Evolutionary conservation across 352 stramenopile genomes (phyloP), one percentile per base, ranked within the genome.

Genomic region (Globisporangium barbulae): DNA sequence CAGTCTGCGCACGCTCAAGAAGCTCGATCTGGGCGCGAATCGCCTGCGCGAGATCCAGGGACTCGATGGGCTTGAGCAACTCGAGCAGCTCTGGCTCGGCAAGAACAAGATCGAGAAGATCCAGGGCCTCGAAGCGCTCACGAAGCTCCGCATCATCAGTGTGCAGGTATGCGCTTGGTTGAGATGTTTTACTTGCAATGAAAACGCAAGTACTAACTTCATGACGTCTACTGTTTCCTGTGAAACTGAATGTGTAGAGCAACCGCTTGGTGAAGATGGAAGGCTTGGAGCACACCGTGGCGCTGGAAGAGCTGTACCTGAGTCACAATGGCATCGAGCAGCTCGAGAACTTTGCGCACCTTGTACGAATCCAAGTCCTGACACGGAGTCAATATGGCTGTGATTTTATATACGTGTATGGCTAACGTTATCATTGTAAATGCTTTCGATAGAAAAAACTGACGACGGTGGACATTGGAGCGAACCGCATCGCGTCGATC

Each of bases 51-150:
- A 78, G 25, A 98, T 99, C 67, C 86, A 98, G 54, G 94, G 97
- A 30, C 67, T 99, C 5, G 75, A 94, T 22, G 78, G 83, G 19
- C 78, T 99, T 25, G 75, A 75, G 0, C 86, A 91, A 53, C 74
- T 99, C 7, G 90, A 98, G 73, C 89, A 99, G 69, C 76, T 99
- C 28, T 99, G 96, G 96, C 75, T 99, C 5, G 97, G 97, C 7
- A 99, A 99, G 67, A 99, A 99, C 82, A 99, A 99, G 69, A 98
- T 99, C 74, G 92, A 96, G 68, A 73, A 78, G 53, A 98, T 99
- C 50, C 61, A 91, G 48, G 87, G 85, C 1, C 74, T 98, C 15
- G 79, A 92, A 3, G 75, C 76, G 42, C 78, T 99, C 3, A 85
- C 71, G 6, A 98, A 97, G 61, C 75, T 99, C 21, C 85, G 79